Evolutionary conservation across 208 protist species (phyloP).

Genomic region (Wallacemonas sp.): DNA sequence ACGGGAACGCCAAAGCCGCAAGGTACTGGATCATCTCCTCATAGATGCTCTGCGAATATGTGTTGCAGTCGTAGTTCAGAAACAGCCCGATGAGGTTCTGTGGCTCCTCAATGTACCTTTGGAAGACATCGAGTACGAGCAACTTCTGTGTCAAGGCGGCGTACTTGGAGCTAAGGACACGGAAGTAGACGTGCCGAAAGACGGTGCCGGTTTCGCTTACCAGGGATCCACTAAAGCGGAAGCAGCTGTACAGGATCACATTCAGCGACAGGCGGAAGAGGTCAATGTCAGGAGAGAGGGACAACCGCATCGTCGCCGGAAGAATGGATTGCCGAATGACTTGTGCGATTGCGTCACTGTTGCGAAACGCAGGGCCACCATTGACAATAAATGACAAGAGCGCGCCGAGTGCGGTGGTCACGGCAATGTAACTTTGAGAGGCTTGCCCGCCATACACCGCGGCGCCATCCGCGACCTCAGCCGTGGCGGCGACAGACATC

Average conservation of each 20-base stretch:
- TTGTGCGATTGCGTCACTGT: constrained; percentile 55
- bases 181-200: constrained; percentile 93
- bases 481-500: background rate
- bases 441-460: background rate
- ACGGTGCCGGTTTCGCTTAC: constrained; percentile 94
- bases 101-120: constrained; percentile 91
- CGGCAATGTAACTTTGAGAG: background rate
- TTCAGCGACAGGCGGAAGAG: constrained; percentile 92
- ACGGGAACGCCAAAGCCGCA: constrained; percentile 43
- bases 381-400: constrained; percentile 85
- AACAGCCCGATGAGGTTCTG: constrained; percentile 96
- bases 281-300: constrained; percentile 75
- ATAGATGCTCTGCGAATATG: constrained; percentile 93
- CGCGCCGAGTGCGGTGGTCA: constrained; percentile 47
- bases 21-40: constrained; percentile 94
- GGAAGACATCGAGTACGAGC: constrained; percentile 88
- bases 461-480: background rate
- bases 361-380: constrained; percentile 88
- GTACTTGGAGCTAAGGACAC: constrained; percentile 87
- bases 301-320: constrained; percentile 83
- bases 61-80: constrained; percentile 98
- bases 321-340: constrained; percentile 84
- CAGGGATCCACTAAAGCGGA: constrained; percentile 89
- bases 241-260: constrained; percentile 88
- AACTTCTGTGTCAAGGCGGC: constrained; percentile 89